A percentile compares a stretch with the other conserved stretches of the same genome.
Conservation (phyloP, 1,139 yeast species). For the Debaryomyces subglobosus region DNA sequence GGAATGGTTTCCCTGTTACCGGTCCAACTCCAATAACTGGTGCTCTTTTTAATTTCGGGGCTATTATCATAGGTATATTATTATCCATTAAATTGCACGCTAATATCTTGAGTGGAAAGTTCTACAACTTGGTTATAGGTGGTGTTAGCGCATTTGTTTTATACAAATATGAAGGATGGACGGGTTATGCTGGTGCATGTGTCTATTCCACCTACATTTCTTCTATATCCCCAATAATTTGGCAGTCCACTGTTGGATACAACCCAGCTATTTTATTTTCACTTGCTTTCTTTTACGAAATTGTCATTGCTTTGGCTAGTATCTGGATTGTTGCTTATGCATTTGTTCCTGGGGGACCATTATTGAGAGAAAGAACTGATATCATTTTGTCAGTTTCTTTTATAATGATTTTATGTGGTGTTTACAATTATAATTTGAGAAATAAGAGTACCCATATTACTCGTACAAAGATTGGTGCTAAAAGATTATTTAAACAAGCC, state of each 20-base stretch:
- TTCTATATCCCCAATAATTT: conserved; percentile 63
- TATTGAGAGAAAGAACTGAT: conserved; percentile 87
- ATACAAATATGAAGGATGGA: conserved; percentile 67
- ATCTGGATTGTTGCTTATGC: conserved; percentile 99
- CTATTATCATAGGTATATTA: conserved; percentile 59
- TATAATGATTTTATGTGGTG: conserved; percentile 49
- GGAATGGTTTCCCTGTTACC: conserved; percentile 88
- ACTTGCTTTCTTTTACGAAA: conserved; percentile 56
- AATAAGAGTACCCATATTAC: conserved; percentile 23
- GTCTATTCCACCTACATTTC: conserved; percentile 65
- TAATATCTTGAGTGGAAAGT: conserved; percentile 25
- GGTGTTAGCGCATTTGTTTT: conserved; percentile 53
- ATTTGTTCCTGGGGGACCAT: conserved; percentile 91
- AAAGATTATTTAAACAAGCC: conserved; percentile 27
- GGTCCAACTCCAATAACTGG: conserved; percentile 95
- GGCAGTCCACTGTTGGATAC: conserved; percentile 60
- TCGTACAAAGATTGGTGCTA: conserved; percentile 24
- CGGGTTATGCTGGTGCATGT: conserved; percentile 80
- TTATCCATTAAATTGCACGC: conserved; percentile 31
- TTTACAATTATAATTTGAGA: conserved; percentile 36
- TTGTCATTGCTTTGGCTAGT: conserved; percentile 70
- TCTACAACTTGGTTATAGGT: conserved; percentile 43
- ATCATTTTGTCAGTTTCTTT: conserved; percentile 54
- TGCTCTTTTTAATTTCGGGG: conserved; percentile 67
- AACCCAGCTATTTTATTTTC: conserved; percentile 62